Conservation (phyloP, 495 filamentous ascomycete genomes). For the Platismatia glauca region DNA sequence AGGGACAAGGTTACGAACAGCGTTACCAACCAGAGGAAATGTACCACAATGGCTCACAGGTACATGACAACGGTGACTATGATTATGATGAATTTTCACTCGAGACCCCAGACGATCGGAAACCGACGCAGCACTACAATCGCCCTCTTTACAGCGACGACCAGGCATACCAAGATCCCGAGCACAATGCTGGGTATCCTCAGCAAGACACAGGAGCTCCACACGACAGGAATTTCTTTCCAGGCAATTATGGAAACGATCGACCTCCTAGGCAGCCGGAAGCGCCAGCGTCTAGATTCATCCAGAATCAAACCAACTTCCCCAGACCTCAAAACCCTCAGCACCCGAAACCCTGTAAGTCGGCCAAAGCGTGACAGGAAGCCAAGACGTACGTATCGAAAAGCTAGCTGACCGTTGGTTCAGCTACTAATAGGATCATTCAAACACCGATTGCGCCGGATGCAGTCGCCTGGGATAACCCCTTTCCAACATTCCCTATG, state of each 20-base stretch:
- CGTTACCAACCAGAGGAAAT: neutral
- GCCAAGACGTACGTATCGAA: neutral
- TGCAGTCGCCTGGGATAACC: slow-evolving; percentile 51
- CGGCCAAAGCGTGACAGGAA: neutral
- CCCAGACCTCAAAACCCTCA: slow-evolving; percentile 4
- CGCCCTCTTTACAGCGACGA: neutral
- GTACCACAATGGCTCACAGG: slow-evolving; percentile 1
- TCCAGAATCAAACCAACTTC: neutral
- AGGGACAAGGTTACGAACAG: slow-evolving; percentile 2
- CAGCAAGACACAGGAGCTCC: neutral
- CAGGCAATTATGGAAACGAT: neutral
- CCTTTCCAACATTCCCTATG: slow-evolving; percentile 57
- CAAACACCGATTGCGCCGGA: slow-evolving; percentile 38
- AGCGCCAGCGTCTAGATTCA: neutral
- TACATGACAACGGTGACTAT: neutral
- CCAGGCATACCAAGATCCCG: neutral
- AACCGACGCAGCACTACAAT: neutral
- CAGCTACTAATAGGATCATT: slow-evolving; percentile 26
- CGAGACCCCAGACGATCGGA: neutral
- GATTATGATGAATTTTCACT: neutral
- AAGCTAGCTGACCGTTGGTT: slow-evolving; percentile 3
- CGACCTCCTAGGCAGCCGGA: slow-evolving; percentile 1
- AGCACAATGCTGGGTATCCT: neutral
- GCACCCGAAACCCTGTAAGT: slow-evolving; percentile 14
- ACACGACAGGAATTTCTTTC: neutral